Conservation (phyloP, 2,329 filamentous ascomycete genomes). For the Colletotrichum filicis region DNA sequence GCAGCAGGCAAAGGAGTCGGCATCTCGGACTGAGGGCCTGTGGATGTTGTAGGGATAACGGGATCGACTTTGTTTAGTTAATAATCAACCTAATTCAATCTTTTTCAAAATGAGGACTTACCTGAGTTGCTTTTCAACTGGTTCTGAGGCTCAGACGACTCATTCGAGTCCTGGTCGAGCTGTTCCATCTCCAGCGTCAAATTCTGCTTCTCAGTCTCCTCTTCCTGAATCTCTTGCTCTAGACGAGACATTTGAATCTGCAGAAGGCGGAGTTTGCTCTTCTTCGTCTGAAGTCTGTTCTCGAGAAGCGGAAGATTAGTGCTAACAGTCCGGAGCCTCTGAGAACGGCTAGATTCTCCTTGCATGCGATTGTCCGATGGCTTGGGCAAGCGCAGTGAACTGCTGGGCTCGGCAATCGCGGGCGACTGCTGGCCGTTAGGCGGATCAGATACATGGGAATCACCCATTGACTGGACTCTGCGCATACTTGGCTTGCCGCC, state of each 20-base stretch:
- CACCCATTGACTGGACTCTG: conserved; percentile 36
- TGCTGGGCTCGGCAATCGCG: conserved; percentile 36
- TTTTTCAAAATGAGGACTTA: not conserved
- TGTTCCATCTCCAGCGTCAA: conserved; percentile 43
- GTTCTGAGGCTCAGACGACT: conserved; percentile 16
- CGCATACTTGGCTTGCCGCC: conserved; percentile 29
- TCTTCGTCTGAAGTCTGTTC: conserved; percentile 54
- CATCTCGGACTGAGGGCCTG: not conserved
- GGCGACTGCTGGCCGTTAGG: conserved; percentile 39
- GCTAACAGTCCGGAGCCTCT: conserved; percentile 49
- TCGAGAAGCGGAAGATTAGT: conserved; percentile 51
- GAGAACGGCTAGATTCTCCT: conserved; percentile 35
- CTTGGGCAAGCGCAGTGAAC: conserved; percentile 42
- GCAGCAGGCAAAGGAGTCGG: not conserved
- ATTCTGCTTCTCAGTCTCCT: conserved; percentile 46
- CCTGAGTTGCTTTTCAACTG: conserved; percentile 29
- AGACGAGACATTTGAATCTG: conserved; percentile 59
- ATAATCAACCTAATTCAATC: not conserved
- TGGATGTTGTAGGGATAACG: not conserved
- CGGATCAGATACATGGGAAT: conserved; percentile 35
- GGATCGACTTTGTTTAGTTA: conserved; percentile 9
- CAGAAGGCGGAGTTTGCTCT: conserved; percentile 57
- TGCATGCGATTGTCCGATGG: conserved; percentile 31
- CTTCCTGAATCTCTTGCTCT: conserved; percentile 58
- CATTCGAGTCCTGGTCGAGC: conserved; percentile 26